phyloP scores from a whole-genome alignment of 768 basidiomycete species.

The Mycena venus region DNA sequence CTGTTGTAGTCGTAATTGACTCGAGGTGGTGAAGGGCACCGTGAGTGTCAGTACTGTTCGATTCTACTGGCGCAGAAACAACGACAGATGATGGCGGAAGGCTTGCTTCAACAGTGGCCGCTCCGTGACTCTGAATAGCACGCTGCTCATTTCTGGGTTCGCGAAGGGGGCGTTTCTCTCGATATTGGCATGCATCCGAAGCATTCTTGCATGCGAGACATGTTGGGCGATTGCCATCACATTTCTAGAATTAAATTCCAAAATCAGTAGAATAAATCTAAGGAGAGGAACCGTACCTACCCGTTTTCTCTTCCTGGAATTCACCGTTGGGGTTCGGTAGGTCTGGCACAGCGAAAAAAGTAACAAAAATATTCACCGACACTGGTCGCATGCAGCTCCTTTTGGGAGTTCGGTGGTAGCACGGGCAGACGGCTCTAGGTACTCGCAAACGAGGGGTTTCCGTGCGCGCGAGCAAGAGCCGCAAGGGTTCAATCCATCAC shows the following conservation, averaged over 20 bases:
- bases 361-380: neutral
- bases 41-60: neutral
- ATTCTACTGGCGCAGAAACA: neutral
- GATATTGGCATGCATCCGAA: constrained; percentile 2
- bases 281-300: neutral
- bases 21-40: neutral
- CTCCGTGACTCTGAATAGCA: too few species aligned
- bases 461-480: constrained; percentile 8
- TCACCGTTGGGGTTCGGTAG: neutral
- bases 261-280: too few species aligned
- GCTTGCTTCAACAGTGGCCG: neutral
- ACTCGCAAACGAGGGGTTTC: neutral
- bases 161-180: neutral
- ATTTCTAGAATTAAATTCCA: constrained; percentile 8
- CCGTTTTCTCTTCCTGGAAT: neutral
- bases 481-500: constrained; percentile 18
- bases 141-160: neutral
- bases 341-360: too few species aligned
- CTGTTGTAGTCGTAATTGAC: neutral
- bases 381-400: constrained; percentile 10
- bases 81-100: neutral
- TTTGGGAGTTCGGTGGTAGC: constrained; percentile 1
- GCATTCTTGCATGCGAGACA: constrained; percentile 1
- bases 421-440: neutral
- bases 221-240: neutral